A percentile compares a stretch with the other conserved stretches of the same genome.
Evolutionary conservation across 495 filamentous ascomycete genomes (phyloP).

Genomic region (Trichocladium antarcticum): DNA sequence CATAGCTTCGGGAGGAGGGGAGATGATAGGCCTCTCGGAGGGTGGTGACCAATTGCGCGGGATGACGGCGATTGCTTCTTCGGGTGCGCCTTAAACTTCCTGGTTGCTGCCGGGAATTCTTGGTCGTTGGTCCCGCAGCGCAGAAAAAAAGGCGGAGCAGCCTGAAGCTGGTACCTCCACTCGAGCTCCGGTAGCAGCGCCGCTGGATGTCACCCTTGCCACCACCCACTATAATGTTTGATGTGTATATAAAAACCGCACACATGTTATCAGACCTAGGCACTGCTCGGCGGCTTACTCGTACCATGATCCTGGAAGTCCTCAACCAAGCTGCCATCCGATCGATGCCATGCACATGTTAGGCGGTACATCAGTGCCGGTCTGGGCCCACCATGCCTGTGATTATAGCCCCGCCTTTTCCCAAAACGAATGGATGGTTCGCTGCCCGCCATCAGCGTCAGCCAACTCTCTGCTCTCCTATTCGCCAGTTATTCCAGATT

Average conservation of each 20-base stretch:
- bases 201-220: too few species aligned
- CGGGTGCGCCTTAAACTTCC: conserved; percentile 3
- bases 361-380: neutral
- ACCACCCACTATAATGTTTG: too few species aligned
- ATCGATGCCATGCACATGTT: neutral
- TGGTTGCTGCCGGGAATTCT: conserved; percentile 11
- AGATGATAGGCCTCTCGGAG: neutral
- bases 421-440: neutral
- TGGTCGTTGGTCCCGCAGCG: conserved; percentile 2
- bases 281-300: too few species aligned
- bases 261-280: too few species aligned
- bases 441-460: neutral
- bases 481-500: neutral
- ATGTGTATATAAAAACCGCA: too few species aligned
- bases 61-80: conserved; percentile 4
- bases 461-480: neutral
- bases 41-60: conserved; percentile 12
- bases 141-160: conserved; percentile 7
- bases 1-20: conserved; percentile 5
- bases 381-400: neutral
- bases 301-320: too few species aligned
- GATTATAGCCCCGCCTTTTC: neutral
- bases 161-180: neutral
- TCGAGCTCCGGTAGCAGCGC: too few species aligned
- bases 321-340: too few species aligned